Conservation (phyloP, 495 filamentous ascomycete species). For the Venustampulla echinocandica region DNA sequence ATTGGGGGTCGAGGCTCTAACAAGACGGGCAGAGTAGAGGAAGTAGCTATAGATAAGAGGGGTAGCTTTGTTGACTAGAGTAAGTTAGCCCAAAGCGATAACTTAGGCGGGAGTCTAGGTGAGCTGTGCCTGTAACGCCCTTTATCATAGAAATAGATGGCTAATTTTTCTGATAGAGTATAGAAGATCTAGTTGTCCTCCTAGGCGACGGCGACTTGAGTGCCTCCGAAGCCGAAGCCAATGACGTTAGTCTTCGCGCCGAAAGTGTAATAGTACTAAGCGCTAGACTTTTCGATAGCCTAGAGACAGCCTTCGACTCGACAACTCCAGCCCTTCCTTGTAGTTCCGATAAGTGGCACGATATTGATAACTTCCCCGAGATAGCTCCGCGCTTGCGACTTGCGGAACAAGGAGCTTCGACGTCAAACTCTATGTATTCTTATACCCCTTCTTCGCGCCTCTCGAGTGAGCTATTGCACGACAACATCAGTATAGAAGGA, state of each 20-base stretch:
- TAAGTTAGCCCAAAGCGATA: conserved; percentile 10
- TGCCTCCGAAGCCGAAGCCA: conserved; percentile 9
- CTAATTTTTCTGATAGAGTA: conserved; percentile 9
- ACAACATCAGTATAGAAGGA: conserved; percentile 3
- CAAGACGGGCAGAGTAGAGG: conserved; percentile 1
- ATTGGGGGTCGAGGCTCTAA: conserved; percentile 2
- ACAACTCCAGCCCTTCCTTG: conserved; percentile 9
- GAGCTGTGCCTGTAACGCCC: conserved; percentile 3
- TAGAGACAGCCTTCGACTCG: conserved; percentile 8
- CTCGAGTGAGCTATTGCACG: not conserved
- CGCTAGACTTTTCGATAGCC: conserved; percentile 7
- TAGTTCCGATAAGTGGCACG: conserved; percentile 11
- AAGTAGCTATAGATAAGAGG: conserved; percentile 15
- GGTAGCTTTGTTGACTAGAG: conserved; percentile 7
- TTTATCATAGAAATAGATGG: conserved; percentile 7
- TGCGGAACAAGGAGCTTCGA: conserved; percentile 5
- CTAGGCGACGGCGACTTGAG: conserved; percentile 9
- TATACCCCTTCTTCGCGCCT: not conserved
- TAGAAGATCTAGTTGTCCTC: conserved; percentile 11
- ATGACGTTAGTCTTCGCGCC: conserved; percentile 5
- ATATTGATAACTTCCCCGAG: conserved; percentile 20
- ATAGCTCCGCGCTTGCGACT: conserved; percentile 5
- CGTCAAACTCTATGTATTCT: conserved; percentile 3
- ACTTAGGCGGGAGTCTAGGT: conserved; percentile 7
- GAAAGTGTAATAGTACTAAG: conserved; percentile 1